A percentile compares a stretch with the other conserved stretches of the same genome.
Evolutionary conservation across 1,139 yeast species (phyloP).

Genomic region (Kodamaea sp.): DNA sequence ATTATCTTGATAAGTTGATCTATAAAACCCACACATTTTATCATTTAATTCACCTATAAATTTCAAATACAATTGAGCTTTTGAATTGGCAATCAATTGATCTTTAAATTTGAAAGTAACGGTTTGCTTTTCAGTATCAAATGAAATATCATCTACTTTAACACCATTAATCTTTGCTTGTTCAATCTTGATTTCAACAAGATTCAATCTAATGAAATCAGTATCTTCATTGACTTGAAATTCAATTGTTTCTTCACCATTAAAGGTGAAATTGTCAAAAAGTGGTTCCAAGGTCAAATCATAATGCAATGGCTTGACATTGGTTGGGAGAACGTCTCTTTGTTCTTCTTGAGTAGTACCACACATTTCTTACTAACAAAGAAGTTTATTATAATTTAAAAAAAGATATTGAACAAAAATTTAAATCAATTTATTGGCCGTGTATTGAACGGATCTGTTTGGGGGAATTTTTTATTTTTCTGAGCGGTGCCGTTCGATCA

Average conservation of each 20-base stretch:
- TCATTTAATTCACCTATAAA: conserved; percentile 67
- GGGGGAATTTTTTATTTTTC: no score
- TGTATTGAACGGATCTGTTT: no score
- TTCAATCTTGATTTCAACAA: conserved; percentile 60
- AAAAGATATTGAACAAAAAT: no score
- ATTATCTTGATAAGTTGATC: conserved; percentile 65
- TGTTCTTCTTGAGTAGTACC: conserved; percentile 8
- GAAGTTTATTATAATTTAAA: no score
- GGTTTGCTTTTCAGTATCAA: conserved; percentile 58
- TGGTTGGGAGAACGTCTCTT: conserved; percentile 68
- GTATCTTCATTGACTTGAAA: conserved; percentile 58
- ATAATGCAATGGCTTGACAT: conserved; percentile 72
- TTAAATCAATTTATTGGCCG: no score
- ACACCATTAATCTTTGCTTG: conserved; percentile 45
- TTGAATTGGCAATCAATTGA: conserved; percentile 42
- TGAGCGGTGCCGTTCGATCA: no score
- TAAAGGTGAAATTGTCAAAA: conserved; percentile 65
- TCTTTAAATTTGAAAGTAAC: conserved; percentile 60
- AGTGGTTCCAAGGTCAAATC: conserved; percentile 70
- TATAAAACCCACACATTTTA: conserved; percentile 74
- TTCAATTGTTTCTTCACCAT: conserved; percentile 63
- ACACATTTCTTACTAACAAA: no score
- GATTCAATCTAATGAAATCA: conserved; percentile 52
- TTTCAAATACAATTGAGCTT: conserved; percentile 45
- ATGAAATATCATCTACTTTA: conserved; percentile 25